Base-by-base conservation (phyloP, 345 rosid genomes). In the Eucalyptus melliodora region DNA sequence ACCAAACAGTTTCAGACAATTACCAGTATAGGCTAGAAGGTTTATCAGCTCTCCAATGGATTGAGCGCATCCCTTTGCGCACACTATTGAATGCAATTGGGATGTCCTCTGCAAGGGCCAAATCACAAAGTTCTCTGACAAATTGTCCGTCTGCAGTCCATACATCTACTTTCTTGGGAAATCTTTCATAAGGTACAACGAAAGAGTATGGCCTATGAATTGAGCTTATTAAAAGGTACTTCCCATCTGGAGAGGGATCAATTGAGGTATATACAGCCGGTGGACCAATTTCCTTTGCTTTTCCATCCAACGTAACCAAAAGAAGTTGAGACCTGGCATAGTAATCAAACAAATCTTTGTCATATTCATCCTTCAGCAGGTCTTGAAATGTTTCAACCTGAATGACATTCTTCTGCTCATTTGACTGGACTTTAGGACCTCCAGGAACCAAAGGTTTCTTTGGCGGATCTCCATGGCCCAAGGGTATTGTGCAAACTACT, bases 361-460 rank as follows among this genome's bases (percentile, higher is more conserved):
- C 99, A 89, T 95, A 95, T 90, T 97, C 97, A 93, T 98, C 99
- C 93, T 96, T 97, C 56, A 98, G 93, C 93, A 98, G 93, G 93
- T 97, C 99, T 91, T 97, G 99, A 89, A 96, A 97, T 19, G 99
- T 98, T 92, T 97, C 92, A 69, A 96, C 97, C 92, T 98, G 99
- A 90, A 97, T 90, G 86, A 97, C 91, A 89, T n/a, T 91, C 89
- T 91, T 92, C 90, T 87, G 92, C 92, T 98, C 99, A 65, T 98
- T 98, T 60, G 98, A 93, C 86, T 95, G 97, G 89, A 96, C 92
- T 92, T 96, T 97, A 37, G 99, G 99, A 83, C 99, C 97, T 82
- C 93, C 91, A 6, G 99, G 99, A 86, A 98, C 96, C 92, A 93
- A 90, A 88, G 99, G 99, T 91, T 95, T 98, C 93, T 94, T 97